These are phyloP conservation scores for Aspergillus sp. DNA, from an alignment of 2,329 filamentous ascomycete genomes.

Conservation along the genomic window DNA sequence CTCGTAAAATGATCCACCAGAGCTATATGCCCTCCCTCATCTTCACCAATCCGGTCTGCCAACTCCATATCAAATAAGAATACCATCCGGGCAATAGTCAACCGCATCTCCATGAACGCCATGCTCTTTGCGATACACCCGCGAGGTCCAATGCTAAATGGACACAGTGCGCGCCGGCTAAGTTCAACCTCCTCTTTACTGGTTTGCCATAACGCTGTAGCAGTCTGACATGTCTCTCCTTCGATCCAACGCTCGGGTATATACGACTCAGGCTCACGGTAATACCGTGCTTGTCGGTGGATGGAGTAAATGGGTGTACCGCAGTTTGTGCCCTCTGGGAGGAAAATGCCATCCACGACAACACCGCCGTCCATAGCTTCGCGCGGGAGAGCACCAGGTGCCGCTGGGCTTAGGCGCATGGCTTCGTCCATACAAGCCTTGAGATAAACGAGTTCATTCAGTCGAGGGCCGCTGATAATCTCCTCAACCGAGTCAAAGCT, in stretches of 20 bases:
- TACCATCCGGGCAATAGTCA: constrained; percentile 32
- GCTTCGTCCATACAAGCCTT: constrained; percentile 39
- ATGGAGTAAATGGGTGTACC: constrained; percentile 62
- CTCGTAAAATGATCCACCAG: constrained; percentile 35
- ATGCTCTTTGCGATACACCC: constrained; percentile 39
- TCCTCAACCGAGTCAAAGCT: constrained; percentile 31
- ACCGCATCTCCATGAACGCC: constrained; percentile 38
- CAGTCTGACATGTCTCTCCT: constrained; percentile 38
- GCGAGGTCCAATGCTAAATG: constrained; percentile 42
- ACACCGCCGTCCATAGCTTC: constrained; percentile 34
- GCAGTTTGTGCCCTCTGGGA: constrained; percentile 52
- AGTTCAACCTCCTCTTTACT: constrained; percentile 44
- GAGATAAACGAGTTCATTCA: constrained; percentile 34
- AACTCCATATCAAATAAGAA: constrained; percentile 35
- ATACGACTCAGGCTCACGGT: constrained; percentile 52
- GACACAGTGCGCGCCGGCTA: constrained; percentile 65
- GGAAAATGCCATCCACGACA: constrained; percentile 30
- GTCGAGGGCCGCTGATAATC: constrained; percentile 27
- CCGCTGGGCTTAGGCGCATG: constrained; percentile 34
- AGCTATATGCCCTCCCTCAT: constrained; percentile 28
- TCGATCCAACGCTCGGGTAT: constrained; percentile 60
- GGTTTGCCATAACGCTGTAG: constrained; percentile 30
- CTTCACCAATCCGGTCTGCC: constrained; percentile 28
- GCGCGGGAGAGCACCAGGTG: constrained; percentile 32
- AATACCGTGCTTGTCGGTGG: constrained; percentile 61